Percentiles rank a stretch among this genome's conserved stretches.
phyloP scores from a whole-genome alignment of 2,329 filamentous ascomycete species.

The Pseudocercospora musae region DNA sequence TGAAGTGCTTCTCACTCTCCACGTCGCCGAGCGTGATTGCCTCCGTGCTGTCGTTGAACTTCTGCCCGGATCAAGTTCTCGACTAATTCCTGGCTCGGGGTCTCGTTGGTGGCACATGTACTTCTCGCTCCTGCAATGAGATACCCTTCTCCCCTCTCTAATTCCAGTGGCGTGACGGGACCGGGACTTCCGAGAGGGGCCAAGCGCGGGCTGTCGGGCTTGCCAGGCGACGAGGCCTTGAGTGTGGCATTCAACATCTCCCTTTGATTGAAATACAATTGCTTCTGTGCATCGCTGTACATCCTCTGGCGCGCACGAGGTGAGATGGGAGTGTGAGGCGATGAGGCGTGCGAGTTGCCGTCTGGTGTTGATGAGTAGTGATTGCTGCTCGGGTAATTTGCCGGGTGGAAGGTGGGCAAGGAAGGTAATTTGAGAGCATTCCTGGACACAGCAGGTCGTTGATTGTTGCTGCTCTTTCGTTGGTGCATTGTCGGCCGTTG shows the following conservation, averaged over 20 bases:
- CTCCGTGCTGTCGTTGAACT: slow-evolving; percentile 31
- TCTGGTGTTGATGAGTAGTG: slow-evolving; percentile 39
- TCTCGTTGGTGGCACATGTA: slow-evolving; percentile 16
- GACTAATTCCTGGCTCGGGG: slow-evolving; percentile 40
- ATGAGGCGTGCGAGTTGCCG: slow-evolving; percentile 35
- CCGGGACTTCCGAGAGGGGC: slow-evolving; percentile 51
- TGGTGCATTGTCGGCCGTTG: slow-evolving; percentile 29
- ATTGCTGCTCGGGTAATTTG: slow-evolving; percentile 46
- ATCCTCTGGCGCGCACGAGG: slow-evolving; percentile 43
- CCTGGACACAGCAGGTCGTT: slow-evolving; percentile 27
- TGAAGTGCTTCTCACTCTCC: background rate
- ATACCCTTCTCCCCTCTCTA: slow-evolving; percentile 45
- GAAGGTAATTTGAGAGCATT: slow-evolving; percentile 46
- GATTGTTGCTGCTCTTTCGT: slow-evolving; percentile 32
- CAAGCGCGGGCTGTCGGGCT: slow-evolving; percentile 49
- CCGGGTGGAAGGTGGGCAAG: slow-evolving; percentile 52
- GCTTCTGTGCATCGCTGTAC: slow-evolving; percentile 48
- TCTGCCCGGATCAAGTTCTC: slow-evolving; percentile 49
- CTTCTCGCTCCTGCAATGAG: slow-evolving; percentile 43
- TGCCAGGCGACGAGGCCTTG: slow-evolving; percentile 29
- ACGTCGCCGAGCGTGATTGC: background rate
- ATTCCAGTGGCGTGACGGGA: slow-evolving; percentile 52
- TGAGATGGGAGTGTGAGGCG: slow-evolving; percentile 44
- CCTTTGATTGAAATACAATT: slow-evolving; percentile 49
- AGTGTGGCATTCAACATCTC: slow-evolving; percentile 36